A percentile compares a stretch with the other conserved stretches of the same genome.
Evolutionary conservation across 306 rosid species (phyloP).

Genomic region (Casuarina cunninghamiana): DNA sequence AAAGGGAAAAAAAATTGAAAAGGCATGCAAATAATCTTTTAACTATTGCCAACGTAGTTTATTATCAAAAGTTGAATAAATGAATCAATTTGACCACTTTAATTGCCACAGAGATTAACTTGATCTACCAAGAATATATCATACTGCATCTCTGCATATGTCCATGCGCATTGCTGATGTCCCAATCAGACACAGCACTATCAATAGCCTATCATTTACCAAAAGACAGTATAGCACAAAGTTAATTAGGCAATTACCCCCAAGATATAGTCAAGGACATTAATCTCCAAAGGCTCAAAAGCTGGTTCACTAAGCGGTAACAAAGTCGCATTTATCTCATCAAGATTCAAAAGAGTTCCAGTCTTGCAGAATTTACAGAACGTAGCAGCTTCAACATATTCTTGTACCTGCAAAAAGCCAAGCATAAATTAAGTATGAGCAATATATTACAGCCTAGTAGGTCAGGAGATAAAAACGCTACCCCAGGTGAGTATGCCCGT

Average conservation of each 20-base stretch:
- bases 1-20: background rate
- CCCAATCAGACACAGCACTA: background rate
- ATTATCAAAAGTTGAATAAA: background rate
- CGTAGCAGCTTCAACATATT: conserved; percentile 94
- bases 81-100: conserved; percentile 16
- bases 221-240: conserved; percentile 7
- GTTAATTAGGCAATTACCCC: conserved; percentile 57
- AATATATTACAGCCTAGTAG: conserved; percentile 10
- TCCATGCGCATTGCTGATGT: conserved; percentile 3
- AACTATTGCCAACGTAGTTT: background rate
- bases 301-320: conserved; percentile 74
- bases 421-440: conserved; percentile 19
- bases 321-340: conserved; percentile 70
- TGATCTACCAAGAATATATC: conserved; percentile 2
- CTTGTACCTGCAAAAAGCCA: conserved; percentile 71
- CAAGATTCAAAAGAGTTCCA: conserved; percentile 87
- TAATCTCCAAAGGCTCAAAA: conserved; percentile 79
- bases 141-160: conserved; percentile 2
- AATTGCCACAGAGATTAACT: conserved; percentile 21
- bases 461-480: conserved; percentile 34
- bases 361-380: conserved; percentile 79
- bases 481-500: conserved; percentile 98
- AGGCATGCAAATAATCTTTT: conserved; percentile 18
- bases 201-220: background rate
- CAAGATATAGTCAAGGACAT: conserved; percentile 82